A percentile compares a stretch with the other conserved stretches of the same genome.
Evolutionary conservation across 2,329 filamentous ascomycete species (phyloP).

Genomic region (Trichophyton schoenleinii): DNA sequence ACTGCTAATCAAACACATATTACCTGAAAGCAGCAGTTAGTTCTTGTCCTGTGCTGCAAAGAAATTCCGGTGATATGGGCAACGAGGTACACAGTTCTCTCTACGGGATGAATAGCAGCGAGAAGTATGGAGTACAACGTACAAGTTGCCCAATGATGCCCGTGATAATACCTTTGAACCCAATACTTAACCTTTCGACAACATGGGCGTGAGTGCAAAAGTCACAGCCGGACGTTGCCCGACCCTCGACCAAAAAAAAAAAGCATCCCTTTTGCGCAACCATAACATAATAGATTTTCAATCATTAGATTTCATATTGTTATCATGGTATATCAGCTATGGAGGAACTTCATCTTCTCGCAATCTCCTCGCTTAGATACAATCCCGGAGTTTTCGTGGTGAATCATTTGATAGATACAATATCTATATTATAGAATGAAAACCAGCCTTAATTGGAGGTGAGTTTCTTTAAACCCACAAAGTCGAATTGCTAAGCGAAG

Average conservation of each 20-base stretch:
- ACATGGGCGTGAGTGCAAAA: background rate
- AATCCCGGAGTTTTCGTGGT: background rate
- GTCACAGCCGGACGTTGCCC: background rate
- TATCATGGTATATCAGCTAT: background rate
- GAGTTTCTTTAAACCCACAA: background rate
- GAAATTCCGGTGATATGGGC: background rate
- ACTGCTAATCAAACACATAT: background rate
- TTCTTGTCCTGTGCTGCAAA: too few relatives aligned
- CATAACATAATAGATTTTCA: background rate
- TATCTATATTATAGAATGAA: background rate
- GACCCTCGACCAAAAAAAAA: background rate
- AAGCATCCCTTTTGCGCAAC: background rate
- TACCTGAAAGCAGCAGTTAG: background rate
- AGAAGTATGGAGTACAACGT: background rate
- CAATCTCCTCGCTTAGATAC: background rate
- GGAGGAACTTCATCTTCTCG: background rate
- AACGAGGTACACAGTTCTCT: background rate
- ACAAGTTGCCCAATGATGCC: background rate
- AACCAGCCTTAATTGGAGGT: background rate
- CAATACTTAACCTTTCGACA: background rate
- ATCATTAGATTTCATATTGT: background rate
- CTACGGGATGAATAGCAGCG: background rate
- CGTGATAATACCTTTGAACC: background rate
- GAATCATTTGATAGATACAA: background rate
- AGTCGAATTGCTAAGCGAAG: background rate